phyloP scores from a whole-genome alignment of 352 stramenopile genomes.

The Pythium aphanidermatum region DNA sequence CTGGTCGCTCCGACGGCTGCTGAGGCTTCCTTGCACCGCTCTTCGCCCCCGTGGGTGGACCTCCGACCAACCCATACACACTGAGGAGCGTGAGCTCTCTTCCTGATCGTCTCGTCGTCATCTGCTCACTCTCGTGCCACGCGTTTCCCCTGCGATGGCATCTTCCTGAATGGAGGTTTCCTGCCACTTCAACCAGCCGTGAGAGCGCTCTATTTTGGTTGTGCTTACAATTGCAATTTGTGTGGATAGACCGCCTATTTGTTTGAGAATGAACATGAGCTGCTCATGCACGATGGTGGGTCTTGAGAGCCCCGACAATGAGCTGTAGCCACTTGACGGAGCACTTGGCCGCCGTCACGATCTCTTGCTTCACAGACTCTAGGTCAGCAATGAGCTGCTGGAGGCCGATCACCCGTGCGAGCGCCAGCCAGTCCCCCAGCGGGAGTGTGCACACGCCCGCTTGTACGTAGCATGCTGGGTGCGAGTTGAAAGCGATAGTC shows the following conservation, averaged over 20 bases:
- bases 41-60: no score
- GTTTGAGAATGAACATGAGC: neutral
- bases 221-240: no score
- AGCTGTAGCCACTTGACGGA: conserved; percentile 17
- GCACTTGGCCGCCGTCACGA: conserved; percentile 11
- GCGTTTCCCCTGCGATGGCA: no score
- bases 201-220: no score
- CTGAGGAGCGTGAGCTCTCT: conserved; percentile 20
- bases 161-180: no score
- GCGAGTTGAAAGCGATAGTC: conserved; percentile 25
- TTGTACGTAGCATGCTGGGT: conserved; percentile 26
- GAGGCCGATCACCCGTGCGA: conserved; percentile 24
- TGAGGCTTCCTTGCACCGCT: neutral
- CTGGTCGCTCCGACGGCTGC: no score
- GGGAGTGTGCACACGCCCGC: conserved; percentile 24
- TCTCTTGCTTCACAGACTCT: conserved; percentile 21
- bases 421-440: conserved; percentile 17
- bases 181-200: no score
- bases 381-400: conserved; percentile 22
- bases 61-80: conserved; percentile 13
- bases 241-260: no score
- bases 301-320: conserved; percentile 5
- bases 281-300: neutral
- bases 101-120: conserved; percentile 5
- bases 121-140: no score